Base-by-base conservation (phyloP, 495 filamentous ascomycete species). In the Tetracladium marchalianum region DNA sequence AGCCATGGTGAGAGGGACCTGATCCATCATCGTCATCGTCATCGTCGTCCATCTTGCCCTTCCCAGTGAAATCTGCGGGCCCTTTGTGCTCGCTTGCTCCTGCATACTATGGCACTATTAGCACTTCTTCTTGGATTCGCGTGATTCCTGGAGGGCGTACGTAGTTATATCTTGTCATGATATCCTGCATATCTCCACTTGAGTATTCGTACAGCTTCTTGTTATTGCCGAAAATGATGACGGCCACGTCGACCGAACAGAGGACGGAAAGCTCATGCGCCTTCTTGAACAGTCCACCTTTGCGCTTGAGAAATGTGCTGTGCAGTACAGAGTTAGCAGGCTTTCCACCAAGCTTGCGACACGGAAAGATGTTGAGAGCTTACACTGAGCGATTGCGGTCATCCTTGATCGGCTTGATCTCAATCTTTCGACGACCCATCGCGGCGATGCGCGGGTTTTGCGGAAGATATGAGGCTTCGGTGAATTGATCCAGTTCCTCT, bases 361-460 rank as follows among this genome's bases (percentile, higher is more conserved):
- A 7, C 19, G 16, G 36, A 35, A 15, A 17, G 2, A 40, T 16
- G 11, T 35, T 31, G 39, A 44, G 19, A 34, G 24, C 90, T 72
- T 86, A 96, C 90, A 95, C 92, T 53, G 90, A 96, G 61, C 92
- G 88, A 62, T 98, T 98, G 60, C 92, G 79, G 64, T 98, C 92
- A 80, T 98, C 92, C 71, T 95, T 95, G 75, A 98, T 98, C 45
- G 93, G 85, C 71, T 97, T 97, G 76, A 98, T 98, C 70, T 96
- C 92, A 64, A 98, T 98, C 82, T 81, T 81, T 71, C 77, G 75
- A 56, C 77, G 69, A 54, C 77, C 77, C 77, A 81, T 81, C 11
- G 52, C 56, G 47, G 51, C 52, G 49, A 54, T 50, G 52, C 56
- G 54, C 54, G 33, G 50, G 46, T 37, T 31, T 44, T 57, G 54